Base-by-base conservation (phyloP, 176 grass and related monocot species). In the Tillandsia leiboldiana region DNA sequence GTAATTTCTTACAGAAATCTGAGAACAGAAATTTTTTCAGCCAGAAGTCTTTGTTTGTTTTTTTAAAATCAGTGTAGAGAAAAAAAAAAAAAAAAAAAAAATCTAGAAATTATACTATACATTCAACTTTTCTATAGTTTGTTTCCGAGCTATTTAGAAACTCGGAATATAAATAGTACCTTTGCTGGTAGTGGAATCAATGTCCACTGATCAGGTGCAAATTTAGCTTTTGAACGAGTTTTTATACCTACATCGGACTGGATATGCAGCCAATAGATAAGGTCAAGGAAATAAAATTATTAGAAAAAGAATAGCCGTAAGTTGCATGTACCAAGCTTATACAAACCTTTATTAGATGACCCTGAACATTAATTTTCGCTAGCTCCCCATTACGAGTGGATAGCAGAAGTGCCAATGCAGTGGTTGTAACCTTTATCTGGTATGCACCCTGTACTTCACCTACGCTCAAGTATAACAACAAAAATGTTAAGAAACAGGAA, bases 351-450 rank as follows among this genome's bases (percentile, higher is more conserved):
- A 97, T 83, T 78, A 97, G 77, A 90, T 90, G 73, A 24, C 94
- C 94, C 73, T 92, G 77, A 51, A 97, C 86, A 91, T 90, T 87
- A 68, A 97, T 64, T 75, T 83, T 92, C 58, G 77, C 83, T 72
- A 97, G 69, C 68, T 92, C 89, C 10, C 68, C 73, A 80, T 92
- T 78, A 68, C 79, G 71, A 22, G 86, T 86, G 62, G 84, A 90
- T 72, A 97, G 54, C 48, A 97, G 84, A 78, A 97, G 82, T 80
- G 81, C 82, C 81, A 97, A 81, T 63, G 89, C 94, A 63, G 86
- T 90, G 20, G 94, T 90, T 59, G 93, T 97, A 59, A 97, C 86
- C 64, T 92, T 97, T 87, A 97, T 97, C 78, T 97, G 93, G 74
- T 97, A 97, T 29, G 86, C 79, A 77, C 93, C 93, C 64, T 92